A percentile compares a stretch with the other conserved stretches of the same genome.
Evolutionary conservation across 2,329 filamentous ascomycete species (phyloP).

Genomic region (Colletotrichum lindemuthianum): DNA sequence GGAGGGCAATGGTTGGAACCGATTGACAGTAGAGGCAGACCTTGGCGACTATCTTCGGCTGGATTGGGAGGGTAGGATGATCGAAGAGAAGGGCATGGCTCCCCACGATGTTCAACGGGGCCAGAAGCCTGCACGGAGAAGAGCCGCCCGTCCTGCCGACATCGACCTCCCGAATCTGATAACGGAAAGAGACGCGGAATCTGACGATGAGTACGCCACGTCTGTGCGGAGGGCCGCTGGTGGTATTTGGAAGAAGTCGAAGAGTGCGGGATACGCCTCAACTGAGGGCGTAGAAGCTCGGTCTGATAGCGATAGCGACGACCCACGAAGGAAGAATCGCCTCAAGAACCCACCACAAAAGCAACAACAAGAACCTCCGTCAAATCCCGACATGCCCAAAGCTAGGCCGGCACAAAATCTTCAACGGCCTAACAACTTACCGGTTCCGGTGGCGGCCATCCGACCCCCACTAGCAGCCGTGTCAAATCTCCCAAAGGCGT

Average conservation of each 20-base stretch:
- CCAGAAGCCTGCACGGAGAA: constrained; percentile 12
- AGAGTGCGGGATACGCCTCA: not conserved
- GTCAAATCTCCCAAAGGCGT: not conserved
- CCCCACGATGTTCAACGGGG: constrained; percentile 22
- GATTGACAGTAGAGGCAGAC: constrained; percentile 26
- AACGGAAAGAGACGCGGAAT: constrained; percentile 24
- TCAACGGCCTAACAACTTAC: not conserved
- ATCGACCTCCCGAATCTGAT: constrained; percentile 15
- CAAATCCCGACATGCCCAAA: constrained; percentile 21
- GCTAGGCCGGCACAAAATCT: constrained; percentile 9
- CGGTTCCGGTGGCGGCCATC: constrained; percentile 15
- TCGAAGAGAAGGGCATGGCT: constrained; percentile 28
- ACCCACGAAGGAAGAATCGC: not conserved
- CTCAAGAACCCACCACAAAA: constrained; percentile 8
- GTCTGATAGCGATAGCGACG: constrained; percentile 33
- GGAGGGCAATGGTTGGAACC: constrained; percentile 30
- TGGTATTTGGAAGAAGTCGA: constrained; percentile 27
- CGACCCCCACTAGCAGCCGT: not conserved
- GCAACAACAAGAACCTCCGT: constrained; percentile 20
- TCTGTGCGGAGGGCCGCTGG: constrained; percentile 23
- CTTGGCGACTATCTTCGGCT: constrained; percentile 30
- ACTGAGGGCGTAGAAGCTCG: constrained; percentile 20
- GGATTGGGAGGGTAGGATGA: constrained; percentile 33
- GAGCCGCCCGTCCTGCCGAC: constrained; percentile 22
- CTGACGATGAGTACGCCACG: constrained; percentile 29